phyloP scores from a whole-genome alignment of 495 filamentous ascomycete genomes.

The Hypoxylon cercidicola region DNA sequence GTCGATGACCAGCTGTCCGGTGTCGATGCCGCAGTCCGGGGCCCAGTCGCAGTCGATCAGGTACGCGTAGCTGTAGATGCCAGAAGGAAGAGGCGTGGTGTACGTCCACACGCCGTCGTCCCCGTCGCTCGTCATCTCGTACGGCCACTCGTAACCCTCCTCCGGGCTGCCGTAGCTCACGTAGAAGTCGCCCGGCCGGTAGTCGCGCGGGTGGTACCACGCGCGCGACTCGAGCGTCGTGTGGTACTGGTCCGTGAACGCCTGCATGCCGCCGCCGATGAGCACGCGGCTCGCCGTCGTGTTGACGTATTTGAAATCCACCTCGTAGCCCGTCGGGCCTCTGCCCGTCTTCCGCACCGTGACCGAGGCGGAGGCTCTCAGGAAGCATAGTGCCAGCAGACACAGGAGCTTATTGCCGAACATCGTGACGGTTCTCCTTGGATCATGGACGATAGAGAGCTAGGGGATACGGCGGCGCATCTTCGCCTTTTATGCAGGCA shows the following conservation, averaged over 20 bases:
- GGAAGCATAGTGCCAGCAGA: constrained; percentile 20
- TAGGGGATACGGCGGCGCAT: not conserved
- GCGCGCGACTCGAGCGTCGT: constrained; percentile 38
- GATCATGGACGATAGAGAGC: not conserved
- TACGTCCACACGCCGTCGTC: constrained; percentile 46
- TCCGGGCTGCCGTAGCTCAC: constrained; percentile 36
- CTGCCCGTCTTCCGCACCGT: constrained; percentile 46
- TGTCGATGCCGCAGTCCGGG: constrained; percentile 47
- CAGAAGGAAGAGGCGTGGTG: constrained; percentile 45
- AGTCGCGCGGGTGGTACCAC: constrained; percentile 44
- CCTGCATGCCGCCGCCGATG: constrained; percentile 45
- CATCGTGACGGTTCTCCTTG: constrained; percentile 18
- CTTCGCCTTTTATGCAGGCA: not conserved
- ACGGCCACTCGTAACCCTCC: constrained; percentile 45
- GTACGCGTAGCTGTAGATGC: constrained; percentile 47
- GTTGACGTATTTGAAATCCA: constrained; percentile 49
- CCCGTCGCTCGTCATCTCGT: constrained; percentile 44
- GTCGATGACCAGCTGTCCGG: constrained; percentile 48
- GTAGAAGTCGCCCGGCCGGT: constrained; percentile 47
- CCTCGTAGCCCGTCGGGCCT: constrained; percentile 46
- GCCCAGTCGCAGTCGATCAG: constrained; percentile 47
- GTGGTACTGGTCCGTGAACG: constrained; percentile 48
- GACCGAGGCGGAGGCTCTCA: constrained; percentile 41
- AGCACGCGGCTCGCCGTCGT: constrained; percentile 43
- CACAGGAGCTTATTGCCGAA: constrained; percentile 5